Conservation (phyloP, 192 early-diverging fungal genomes). For the Lobosporangium transversale region DNA sequence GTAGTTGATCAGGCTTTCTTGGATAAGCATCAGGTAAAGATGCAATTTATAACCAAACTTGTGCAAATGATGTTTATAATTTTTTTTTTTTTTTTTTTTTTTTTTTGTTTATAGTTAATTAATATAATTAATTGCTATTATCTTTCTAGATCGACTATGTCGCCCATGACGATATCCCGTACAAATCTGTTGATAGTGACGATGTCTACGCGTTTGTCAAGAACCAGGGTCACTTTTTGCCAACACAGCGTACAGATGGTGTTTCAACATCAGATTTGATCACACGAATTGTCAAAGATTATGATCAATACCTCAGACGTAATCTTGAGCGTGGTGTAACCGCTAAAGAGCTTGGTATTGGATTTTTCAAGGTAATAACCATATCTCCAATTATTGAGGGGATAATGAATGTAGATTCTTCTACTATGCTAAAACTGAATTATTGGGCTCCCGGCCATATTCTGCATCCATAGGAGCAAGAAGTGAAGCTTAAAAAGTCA, state of each 20-base stretch:
- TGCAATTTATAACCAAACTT: background rate
- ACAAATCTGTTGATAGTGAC: slow-evolving; percentile 71
- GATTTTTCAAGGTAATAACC: slow-evolving; percentile 73
- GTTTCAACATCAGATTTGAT: slow-evolving; percentile 85
- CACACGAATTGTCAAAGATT: slow-evolving; percentile 85
- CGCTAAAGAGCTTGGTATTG: slow-evolving; percentile 83
- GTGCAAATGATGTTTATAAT: too few species aligned
- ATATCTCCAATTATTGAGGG: background rate
- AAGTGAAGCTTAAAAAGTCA: slow-evolving; percentile 78
- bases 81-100: too few species aligned
- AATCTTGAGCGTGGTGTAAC: slow-evolving; percentile 87
- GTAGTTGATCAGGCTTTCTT: slow-evolving; percentile 78
- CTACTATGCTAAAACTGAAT: too few species aligned
- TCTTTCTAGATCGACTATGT: slow-evolving; percentile 77
- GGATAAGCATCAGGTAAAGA: slow-evolving; percentile 65
- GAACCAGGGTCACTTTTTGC: slow-evolving; percentile 70
- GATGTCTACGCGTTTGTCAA: slow-evolving; percentile 88
- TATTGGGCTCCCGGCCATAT: too few species aligned
- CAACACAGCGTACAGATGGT: slow-evolving; percentile 83
- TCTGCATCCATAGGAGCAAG: slow-evolving; percentile 73
- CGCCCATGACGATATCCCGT: slow-evolving; percentile 84
- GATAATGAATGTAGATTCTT: too few species aligned
- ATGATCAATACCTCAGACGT: slow-evolving; percentile 83
- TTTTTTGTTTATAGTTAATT: background rate
- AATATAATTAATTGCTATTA: background rate